A percentile compares a stretch with the other conserved stretches of the same genome.
phyloP scores from a whole-genome alignment of 2,329 filamentous ascomycete genomes.

The Myotisia sp. region DNA sequence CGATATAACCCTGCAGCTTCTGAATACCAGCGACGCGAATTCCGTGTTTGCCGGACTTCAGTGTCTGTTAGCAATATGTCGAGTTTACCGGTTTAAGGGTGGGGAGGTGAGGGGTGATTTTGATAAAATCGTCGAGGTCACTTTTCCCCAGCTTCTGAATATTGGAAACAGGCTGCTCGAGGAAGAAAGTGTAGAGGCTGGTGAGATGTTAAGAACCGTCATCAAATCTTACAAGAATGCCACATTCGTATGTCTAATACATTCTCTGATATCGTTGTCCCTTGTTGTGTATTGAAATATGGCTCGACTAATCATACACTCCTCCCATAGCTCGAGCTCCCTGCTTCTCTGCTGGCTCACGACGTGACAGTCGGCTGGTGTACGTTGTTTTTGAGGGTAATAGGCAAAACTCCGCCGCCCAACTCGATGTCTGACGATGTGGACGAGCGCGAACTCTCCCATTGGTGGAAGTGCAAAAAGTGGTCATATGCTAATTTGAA shows the following conservation, averaged over 20 bases:
- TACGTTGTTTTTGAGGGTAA: slow-evolving; percentile 79
- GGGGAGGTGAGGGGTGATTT: slow-evolving; percentile 73
- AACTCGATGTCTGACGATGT: slow-evolving; percentile 64
- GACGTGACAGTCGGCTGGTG: slow-evolving; percentile 88
- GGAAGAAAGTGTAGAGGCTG: slow-evolving; percentile 84
- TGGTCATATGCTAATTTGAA: slow-evolving; percentile 98
- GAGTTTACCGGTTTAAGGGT: slow-evolving; percentile 86
- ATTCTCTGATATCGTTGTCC: no score
- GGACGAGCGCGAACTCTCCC: slow-evolving; percentile 78
- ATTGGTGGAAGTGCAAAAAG: slow-evolving; percentile 99
- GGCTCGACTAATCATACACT: slow-evolving; percentile 1
- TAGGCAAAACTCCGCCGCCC: slow-evolving; percentile 69
- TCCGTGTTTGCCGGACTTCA: slow-evolving; percentile 89
- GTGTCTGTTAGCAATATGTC: slow-evolving; percentile 85
- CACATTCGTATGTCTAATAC: slow-evolving; percentile 75
- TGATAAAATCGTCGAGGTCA: slow-evolving; percentile 81
- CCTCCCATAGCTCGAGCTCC: slow-evolving; percentile 61
- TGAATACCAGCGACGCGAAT: slow-evolving; percentile 70
- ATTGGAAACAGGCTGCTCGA: slow-evolving; percentile 82
- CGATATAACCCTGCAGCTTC: slow-evolving; percentile 76
- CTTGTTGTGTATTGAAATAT: neutral
- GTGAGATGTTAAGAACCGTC: slow-evolving; percentile 89
- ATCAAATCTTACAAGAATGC: slow-evolving; percentile 98
- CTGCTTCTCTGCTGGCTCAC: slow-evolving; percentile 60
- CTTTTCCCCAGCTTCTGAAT: slow-evolving; percentile 72